These are phyloP conservation scores for Saturnispora kantuleensis DNA, from an alignment of 805 yeast genomes.

Conservation along the genomic window DNA sequence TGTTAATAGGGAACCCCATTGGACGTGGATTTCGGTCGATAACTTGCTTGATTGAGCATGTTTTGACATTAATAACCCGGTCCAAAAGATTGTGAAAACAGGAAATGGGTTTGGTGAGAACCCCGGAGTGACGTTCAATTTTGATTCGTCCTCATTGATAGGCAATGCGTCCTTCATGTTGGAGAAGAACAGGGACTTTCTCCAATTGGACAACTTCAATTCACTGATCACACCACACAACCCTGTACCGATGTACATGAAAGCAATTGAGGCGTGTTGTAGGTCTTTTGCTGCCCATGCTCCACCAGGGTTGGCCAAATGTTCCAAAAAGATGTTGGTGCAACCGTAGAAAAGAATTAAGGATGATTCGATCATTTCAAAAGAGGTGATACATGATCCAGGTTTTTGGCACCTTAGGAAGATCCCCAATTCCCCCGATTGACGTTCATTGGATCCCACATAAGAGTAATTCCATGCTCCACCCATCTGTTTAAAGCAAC, in stretches of 20 bases:
- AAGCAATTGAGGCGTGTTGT: constrained; percentile 86
- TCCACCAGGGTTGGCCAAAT: constrained; percentile 68
- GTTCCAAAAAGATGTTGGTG: constrained; percentile 87
- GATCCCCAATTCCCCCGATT: constrained; percentile 12
- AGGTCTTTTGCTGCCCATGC: constrained; percentile 84
- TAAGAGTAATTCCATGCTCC: constrained; percentile 77
- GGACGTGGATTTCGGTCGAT: constrained; percentile 74
- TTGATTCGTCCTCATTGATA: constrained; percentile 2
- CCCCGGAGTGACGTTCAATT: constrained; percentile 44
- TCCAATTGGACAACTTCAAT: constrained; percentile 52
- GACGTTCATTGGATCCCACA: constrained; percentile 10
- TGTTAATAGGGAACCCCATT: constrained; percentile 87
- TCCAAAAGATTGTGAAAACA: constrained; percentile 87
- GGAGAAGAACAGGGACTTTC: constrained; percentile 25
- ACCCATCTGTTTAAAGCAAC: constrained; percentile 65
- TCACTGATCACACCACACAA: constrained; percentile 83
- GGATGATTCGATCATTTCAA: constrained; percentile 78
- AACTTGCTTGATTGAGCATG: constrained; percentile 77
- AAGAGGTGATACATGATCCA: constrained; percentile 41
- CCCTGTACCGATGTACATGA: constrained; percentile 86
- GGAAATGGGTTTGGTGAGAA: constrained; percentile 94
- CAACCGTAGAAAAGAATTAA: constrained; percentile 81
- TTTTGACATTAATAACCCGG: constrained; percentile 91
- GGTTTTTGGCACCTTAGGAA: constrained; percentile 33
- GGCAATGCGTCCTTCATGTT: constrained; percentile 14